A percentile compares a stretch with the other conserved stretches of the same genome.
Evolutionary conservation across 306 rosid genomes (phyloP).

Genomic region (Elaeagnus macrophylla): DNA sequence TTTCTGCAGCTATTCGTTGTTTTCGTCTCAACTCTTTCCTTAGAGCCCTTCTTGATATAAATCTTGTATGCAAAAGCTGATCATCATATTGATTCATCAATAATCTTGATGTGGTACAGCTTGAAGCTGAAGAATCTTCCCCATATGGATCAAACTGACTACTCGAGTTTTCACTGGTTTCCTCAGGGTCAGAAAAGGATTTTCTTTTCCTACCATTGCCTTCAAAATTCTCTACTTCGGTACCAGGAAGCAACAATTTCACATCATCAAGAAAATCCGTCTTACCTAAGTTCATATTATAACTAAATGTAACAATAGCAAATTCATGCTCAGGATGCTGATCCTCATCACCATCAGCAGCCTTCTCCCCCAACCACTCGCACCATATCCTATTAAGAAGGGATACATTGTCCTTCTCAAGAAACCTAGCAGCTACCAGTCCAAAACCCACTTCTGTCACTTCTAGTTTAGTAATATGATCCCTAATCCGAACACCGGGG

Average conservation of each 20-base stretch:
- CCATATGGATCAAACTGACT: conserved; percentile 54
- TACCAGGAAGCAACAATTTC: conserved; percentile 33
- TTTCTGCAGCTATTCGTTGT: conserved; percentile 69
- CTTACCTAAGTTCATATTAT: conserved; percentile 60
- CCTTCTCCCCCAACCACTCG: conserved; percentile 70
- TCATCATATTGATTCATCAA: conserved; percentile 36
- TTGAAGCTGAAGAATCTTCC: conserved; percentile 53
- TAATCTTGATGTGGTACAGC: conserved; percentile 28
- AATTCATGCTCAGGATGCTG: conserved; percentile 46
- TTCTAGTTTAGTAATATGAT: conserved; percentile 44
- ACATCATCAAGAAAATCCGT: conserved; percentile 45
- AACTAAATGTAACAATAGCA: conserved; percentile 56
- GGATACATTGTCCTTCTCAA: conserved; percentile 32
- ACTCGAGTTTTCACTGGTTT: conserved; percentile 34
- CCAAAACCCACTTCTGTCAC: conserved; percentile 54
- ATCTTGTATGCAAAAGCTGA: conserved; percentile 41
- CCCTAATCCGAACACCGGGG: conserved; percentile 50
- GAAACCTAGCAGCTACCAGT: conserved; percentile 61
- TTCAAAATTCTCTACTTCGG: conserved; percentile 30
- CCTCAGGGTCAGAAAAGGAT: conserved; percentile 51
- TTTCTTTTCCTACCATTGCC: conserved; percentile 37
- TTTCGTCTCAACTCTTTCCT: conserved; percentile 72
- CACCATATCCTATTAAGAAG: conserved; percentile 71
- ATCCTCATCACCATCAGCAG: conserved; percentile 15
- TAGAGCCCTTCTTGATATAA: conserved; percentile 50